Evolutionary conservation across 805 yeast genomes (phyloP).

Genomic region (Vanderwaltozyma tropicalis): DNA sequence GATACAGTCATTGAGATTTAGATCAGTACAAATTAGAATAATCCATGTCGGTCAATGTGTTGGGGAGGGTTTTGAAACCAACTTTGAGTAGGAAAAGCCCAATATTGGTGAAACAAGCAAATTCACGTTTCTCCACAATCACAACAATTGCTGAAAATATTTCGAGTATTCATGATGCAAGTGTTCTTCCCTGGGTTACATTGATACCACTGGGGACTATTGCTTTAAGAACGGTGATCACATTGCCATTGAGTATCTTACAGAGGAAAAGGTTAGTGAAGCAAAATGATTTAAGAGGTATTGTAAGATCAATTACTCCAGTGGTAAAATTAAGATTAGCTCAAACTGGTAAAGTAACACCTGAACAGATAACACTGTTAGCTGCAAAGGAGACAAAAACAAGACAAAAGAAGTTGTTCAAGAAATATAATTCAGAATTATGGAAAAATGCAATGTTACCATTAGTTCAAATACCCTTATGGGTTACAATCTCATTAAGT

Average conservation of each 20-base stretch:
- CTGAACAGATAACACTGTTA: constrained; percentile 67
- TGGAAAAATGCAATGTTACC: constrained; percentile 78
- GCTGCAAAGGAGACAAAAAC: constrained; percentile 70
- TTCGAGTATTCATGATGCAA: constrained; percentile 35
- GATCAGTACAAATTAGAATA: no score
- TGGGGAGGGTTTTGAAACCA: no score
- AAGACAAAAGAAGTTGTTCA: constrained; percentile 63
- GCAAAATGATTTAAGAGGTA: constrained; percentile 63
- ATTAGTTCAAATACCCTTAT: constrained; percentile 72
- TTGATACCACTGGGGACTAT: constrained; percentile 68
- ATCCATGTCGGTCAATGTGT: no score
- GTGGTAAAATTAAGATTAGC: constrained; percentile 49
- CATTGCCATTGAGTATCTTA: constrained; percentile 67
- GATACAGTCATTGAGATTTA: no score
- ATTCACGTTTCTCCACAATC: constrained; percentile 7
- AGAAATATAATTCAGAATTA: constrained; percentile 54
- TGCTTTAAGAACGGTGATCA: constrained; percentile 50
- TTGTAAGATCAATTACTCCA: constrained; percentile 67
- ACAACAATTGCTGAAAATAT: constrained; percentile 19
- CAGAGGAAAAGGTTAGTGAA: constrained; percentile 61
- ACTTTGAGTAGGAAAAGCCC: no score
- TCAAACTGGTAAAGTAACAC: constrained; percentile 34
- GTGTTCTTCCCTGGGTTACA: constrained; percentile 75
- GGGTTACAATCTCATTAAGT: constrained; percentile 71
- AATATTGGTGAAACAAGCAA: no score